Percentiles rank a stretch among this genome's conserved stretches.
Conservation (phyloP, 305 asterid genomes). For the Andrographis paniculata region DNA sequence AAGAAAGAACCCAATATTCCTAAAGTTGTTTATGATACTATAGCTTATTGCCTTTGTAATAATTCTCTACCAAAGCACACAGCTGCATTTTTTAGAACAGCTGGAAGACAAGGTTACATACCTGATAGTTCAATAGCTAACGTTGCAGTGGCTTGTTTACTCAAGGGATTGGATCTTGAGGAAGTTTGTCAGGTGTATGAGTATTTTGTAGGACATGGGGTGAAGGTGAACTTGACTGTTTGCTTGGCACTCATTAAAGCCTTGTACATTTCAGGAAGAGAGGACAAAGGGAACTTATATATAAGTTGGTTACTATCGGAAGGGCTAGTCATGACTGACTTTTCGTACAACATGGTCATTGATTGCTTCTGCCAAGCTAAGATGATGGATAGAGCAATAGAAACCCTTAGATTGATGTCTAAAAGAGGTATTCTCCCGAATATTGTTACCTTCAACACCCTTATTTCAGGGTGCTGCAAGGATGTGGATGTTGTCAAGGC, state of each 20-base stretch:
- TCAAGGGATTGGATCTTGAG: conserved; percentile 55
- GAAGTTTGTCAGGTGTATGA: conserved; percentile 59
- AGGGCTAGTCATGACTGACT: conserved; percentile 41
- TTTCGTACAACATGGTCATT: conserved; percentile 64
- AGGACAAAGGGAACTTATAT: conserved; percentile 49
- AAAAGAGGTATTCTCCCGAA: conserved; percentile 49
- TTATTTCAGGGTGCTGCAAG: conserved; percentile 64
- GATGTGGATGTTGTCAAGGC: conserved; percentile 41
- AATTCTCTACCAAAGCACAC: conserved; percentile 40
- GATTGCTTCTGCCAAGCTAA: conserved; percentile 79
- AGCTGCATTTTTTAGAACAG: conserved; percentile 41
- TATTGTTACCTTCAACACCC: conserved; percentile 73
- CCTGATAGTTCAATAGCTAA: conserved; percentile 52
- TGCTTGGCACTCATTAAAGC: conserved; percentile 52
- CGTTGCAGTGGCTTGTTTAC: conserved; percentile 51
- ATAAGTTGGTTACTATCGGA: conserved; percentile 36
- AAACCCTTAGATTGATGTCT: conserved; percentile 48
- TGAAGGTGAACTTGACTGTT: conserved; percentile 42
- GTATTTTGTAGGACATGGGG: conserved; percentile 33
- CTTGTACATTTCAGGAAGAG: conserved; percentile 46
- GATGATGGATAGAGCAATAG: conserved; percentile 54
- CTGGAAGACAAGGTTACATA: conserved; percentile 47
- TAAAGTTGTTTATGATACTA: conserved; percentile 49
- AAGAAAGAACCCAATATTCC: conserved; percentile 48
- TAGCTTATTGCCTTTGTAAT: conserved; percentile 46